Base-by-base conservation (phyloP, 2,329 filamentous ascomycete genomes). In the Microthyrium microscopicum region DNA sequence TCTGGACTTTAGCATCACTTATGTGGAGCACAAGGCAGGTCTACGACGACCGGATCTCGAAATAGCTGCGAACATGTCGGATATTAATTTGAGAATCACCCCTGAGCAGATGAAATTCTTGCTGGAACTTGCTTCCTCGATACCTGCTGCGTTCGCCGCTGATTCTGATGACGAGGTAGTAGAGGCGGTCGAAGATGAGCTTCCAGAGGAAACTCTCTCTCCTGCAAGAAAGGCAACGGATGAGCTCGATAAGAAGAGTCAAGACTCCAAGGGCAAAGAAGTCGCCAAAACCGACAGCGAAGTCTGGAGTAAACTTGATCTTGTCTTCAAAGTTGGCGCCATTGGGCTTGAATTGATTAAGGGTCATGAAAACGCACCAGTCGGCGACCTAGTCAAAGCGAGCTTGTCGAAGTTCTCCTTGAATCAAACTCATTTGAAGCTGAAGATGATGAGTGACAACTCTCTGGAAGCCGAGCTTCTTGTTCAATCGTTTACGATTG, bases 381-480 rank as follows among this genome's bases (percentile, higher is more conserved):
- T 94, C n/a, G 76, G 74, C 2, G 71, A 84, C 44, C 49, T 87
- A 9, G 74, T 82, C 37, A 66, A 71, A 11, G 79, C 82, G 1
- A 94, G 89, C 45, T 58, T 99, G 9, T 93, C 89, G 0, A 82
- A 81, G 26, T 98, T 98, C 57, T 92, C 87, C 9, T 66, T 98
- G 22, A 89, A 98, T 46, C 77, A 92, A 41, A 95, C 85, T 5
- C 80, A 77, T 44, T 64, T 94, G 40, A 98, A 95, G 61, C 68
- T 92, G 6, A 74, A 84, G 18, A 89, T 95, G 77, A 70, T 94
- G 45, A 91, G 80, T 15, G 87, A 98, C 52, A 77, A 78, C 5
- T 85, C 85, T 1, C 57, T 98, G 26, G 89, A 98, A 52, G 84
- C 85, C 3, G 91, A 99, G 50, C 69, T 98, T 5, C 66, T 93